Percentiles rank a stretch among this genome's conserved stretches.
Evolutionary conservation across 176 grass and related monocot species (phyloP).

Genomic region (Rhynchospora breviuscula): DNA sequence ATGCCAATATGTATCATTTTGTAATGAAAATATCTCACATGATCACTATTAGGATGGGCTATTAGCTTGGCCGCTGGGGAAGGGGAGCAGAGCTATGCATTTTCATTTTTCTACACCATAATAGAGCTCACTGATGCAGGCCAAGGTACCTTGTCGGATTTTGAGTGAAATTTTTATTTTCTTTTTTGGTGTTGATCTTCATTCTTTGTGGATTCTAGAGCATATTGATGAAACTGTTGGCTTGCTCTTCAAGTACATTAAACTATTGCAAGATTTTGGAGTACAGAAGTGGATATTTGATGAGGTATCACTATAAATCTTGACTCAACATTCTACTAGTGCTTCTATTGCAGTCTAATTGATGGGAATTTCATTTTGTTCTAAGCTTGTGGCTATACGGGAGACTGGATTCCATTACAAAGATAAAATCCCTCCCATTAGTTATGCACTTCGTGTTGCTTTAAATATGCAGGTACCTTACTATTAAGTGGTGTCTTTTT

Average conservation of each 20-base stretch:
- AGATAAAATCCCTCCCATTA: constrained; percentile 62
- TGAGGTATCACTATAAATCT: constrained; percentile 56
- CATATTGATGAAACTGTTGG: constrained; percentile 86
- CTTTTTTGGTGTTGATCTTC: constrained; percentile 16
- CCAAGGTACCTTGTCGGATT: constrained; percentile 57
- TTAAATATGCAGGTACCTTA: constrained; percentile 79
- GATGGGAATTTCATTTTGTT: constrained; percentile 17
- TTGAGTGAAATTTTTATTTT: constrained; percentile 22
- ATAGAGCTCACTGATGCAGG: constrained; percentile 92
- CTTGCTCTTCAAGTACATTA: constrained; percentile 80
- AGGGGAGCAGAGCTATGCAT: constrained; percentile 66
- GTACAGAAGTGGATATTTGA: constrained; percentile 89
- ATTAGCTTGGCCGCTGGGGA: constrained; percentile 78
- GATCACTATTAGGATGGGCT: constrained; percentile 65
- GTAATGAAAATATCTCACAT: background rate
- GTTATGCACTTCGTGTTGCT: constrained; percentile 71
- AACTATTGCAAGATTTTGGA: constrained; percentile 63
- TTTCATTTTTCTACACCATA: constrained; percentile 75
- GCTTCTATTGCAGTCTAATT: constrained; percentile 18
- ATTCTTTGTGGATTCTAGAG: constrained; percentile 46
- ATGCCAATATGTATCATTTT: background rate
- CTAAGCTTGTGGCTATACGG: constrained; percentile 73
- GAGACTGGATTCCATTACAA: constrained; percentile 78
- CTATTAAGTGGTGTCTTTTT: background rate
- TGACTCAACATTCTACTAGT: constrained; percentile 3